phyloP scores from a whole-genome alignment of 83 land plant species.

The Picea mariana region DNA sequence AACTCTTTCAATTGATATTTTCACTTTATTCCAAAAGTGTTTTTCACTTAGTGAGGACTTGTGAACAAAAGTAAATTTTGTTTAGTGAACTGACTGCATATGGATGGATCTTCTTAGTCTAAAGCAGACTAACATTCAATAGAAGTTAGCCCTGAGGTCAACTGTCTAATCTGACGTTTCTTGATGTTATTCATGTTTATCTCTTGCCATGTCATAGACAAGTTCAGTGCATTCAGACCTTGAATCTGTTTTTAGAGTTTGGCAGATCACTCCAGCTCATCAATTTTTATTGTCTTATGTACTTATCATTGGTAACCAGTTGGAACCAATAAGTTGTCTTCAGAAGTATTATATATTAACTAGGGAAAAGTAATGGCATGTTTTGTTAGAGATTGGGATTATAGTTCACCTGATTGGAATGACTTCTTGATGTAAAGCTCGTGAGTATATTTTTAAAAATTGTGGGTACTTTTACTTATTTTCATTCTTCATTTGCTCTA shows the following conservation, averaged over 20 bases:
- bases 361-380: background rate
- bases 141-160: background rate
- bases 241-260: background rate
- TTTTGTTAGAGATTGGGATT: background rate
- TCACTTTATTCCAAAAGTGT: background rate
- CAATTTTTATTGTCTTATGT: background rate
- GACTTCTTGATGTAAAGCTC: background rate
- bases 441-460: background rate
- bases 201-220: background rate
- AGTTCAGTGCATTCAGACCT: background rate
- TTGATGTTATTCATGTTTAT: background rate
- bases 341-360: background rate
- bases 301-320: background rate
- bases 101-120: background rate
- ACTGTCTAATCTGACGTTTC: background rate
- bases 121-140: background rate
- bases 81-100: background rate
- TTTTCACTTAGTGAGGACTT: background rate
- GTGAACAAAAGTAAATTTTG: background rate
- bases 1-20: slow-evolving; percentile 16
- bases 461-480: background rate
- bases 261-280: background rate
- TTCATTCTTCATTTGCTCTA: background rate
- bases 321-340: background rate
- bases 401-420: background rate